Percentiles rank a stretch among this genome's conserved stretches.
Conservation (phyloP, 1,284 basidiomycete genomes). For the Irpex sp. region DNA sequence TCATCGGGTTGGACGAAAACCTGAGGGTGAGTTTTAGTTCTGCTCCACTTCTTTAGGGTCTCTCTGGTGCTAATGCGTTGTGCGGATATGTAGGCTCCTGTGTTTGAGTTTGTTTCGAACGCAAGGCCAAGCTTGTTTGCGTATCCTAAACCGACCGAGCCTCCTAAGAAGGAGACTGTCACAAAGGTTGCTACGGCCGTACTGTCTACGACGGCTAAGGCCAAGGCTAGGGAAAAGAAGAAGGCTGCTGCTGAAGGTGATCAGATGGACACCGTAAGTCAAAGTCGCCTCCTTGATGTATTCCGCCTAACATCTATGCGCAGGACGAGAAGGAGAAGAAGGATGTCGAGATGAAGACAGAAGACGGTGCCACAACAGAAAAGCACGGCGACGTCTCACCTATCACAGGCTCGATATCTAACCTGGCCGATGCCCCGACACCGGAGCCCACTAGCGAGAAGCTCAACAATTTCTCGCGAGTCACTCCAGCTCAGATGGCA, state of each 20-base stretch:
- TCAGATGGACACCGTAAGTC: slow-evolving; percentile 75
- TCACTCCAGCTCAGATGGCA: slow-evolving; percentile 86
- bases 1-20: slow-evolving; percentile 86
- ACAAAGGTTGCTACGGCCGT: slow-evolving; percentile 91
- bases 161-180: slow-evolving; percentile 87
- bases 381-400: slow-evolving; percentile 57
- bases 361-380: slow-evolving; percentile 39
- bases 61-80: not conserved
- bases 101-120: slow-evolving; percentile 88
- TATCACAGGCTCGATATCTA: slow-evolving; percentile 46
- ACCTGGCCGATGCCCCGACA: slow-evolving; percentile 39
- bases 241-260: slow-evolving; percentile 80
- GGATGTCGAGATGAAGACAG: slow-evolving; percentile 72
- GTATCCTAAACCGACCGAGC: slow-evolving; percentile 81
- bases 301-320: not conserved
- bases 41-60: not conserved
- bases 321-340: slow-evolving; percentile 64
- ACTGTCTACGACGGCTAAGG: slow-evolving; percentile 92
- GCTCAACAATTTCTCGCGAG: slow-evolving; percentile 88
- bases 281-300: not conserved
- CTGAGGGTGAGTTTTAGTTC: slow-evolving; percentile 56
- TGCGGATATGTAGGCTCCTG: slow-evolving; percentile 60
- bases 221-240: slow-evolving; percentile 88
- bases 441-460: slow-evolving; percentile 58
- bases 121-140: slow-evolving; percentile 87